Evolutionary conservation across 257 asterid species (phyloP), one percentile per base, ranked within the genome.

Genomic region (Handroanthus guayacan): DNA sequence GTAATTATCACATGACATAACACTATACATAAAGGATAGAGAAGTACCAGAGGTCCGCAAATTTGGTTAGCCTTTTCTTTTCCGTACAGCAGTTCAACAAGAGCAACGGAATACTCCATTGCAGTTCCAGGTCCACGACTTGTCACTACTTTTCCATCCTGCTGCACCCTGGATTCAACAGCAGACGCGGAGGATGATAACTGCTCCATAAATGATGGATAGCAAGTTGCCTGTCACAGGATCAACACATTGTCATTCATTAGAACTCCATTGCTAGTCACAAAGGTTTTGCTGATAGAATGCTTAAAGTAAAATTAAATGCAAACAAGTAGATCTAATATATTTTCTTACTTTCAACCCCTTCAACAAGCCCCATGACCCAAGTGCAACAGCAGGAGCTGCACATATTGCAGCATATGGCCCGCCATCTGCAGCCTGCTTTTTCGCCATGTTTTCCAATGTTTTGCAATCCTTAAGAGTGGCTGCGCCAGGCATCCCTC

Each of bases 91-190:
- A 88, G 87, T 74, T 91, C 97, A 65, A 95, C 91, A 72, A 95
- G 87, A 39, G 94, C 87, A 82, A 95, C 89, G 63, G 91, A 82
- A 78, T 88, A 95, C 90, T 95, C 99, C 84, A 95, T 86, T 44
- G 92, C 74, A 10, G 99, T 95, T 67, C 98, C 99, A 36, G 98
- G 98, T 66, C 98, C 99, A 79, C 94, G 94, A 84, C 98, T 95
- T 5, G 99, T 95, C 80, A 95, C 91, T 75, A 91, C 92, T 65
- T 87, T 90, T 3, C 91, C 96, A 85, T 95, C 98, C 83, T 84
- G 75, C 80, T 89, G 97, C 63, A 95, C 97, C 80, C 97, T 86
- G 56, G 95, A 92, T 80, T 90, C 99, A 65, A 86, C 92, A 64
- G 92, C 86, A 80, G 81, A 80, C 62, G 92, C 92, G 72, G 90